phyloP scores from a whole-genome alignment of 192 early-diverging fungal species.

The Coemansia sp. region DNA sequence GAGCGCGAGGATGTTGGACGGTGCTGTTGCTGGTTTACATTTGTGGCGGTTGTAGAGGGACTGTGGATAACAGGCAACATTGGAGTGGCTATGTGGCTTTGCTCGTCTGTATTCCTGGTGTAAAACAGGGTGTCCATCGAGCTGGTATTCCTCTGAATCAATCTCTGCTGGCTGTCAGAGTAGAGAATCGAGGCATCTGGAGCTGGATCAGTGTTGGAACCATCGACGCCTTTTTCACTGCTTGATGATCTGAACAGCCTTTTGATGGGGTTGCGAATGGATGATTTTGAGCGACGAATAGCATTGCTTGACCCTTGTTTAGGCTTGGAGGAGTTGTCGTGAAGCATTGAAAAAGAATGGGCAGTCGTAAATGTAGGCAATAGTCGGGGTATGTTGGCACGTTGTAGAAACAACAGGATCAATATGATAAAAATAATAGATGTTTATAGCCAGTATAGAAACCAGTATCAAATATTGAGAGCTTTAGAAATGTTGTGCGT shows the following conservation, averaged over 20 bases:
- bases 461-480: neutral
- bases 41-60: conserved; percentile 10
- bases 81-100: neutral
- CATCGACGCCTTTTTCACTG: neutral
- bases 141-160: neutral
- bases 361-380: neutral
- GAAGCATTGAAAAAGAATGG: conserved; percentile 4
- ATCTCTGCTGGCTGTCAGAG: neutral
- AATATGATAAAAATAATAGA: no score
- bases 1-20: conserved; percentile 40
- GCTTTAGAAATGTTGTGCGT: neutral
- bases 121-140: neutral
- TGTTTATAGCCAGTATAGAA: no score
- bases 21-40: neutral
- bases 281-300: conserved; percentile 28
- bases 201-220: neutral
- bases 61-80: conserved; percentile 9
- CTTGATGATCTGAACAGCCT: conserved; percentile 24
- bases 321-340: neutral
- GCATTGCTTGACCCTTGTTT: neutral
- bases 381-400: neutral
- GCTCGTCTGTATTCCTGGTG: neutral
- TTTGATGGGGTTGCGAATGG: conserved; percentile 36
- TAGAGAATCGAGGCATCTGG: neutral
- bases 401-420: no score